A percentile compares a stretch with the other conserved stretches of the same genome.
These are phyloP conservation scores for Metarhizium humberi DNA, from an alignment of 2,329 filamentous ascomycete species.

Conservation along the genomic window DNA sequence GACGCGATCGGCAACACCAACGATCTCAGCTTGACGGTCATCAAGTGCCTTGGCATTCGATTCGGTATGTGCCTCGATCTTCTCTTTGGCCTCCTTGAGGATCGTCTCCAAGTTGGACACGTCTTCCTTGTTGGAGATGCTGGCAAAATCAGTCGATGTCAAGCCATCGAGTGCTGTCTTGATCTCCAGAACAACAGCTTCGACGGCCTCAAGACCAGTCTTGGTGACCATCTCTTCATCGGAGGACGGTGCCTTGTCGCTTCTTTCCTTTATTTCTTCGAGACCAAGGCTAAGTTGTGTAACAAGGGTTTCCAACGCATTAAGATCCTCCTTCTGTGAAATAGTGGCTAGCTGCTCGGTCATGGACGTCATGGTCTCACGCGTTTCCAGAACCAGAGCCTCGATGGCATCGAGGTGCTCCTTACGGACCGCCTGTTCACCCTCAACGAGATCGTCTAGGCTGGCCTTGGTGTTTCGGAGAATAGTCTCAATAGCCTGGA, in stretches of 20 bases:
- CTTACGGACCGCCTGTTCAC: slow-evolving; percentile 59
- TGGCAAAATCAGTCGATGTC: slow-evolving; percentile 58
- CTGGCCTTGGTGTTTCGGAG: slow-evolving; percentile 82
- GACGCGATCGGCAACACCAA: slow-evolving; percentile 67
- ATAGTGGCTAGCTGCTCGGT: slow-evolving; percentile 58
- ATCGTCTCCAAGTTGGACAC: slow-evolving; percentile 53
- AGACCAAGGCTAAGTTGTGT: slow-evolving; percentile 67
- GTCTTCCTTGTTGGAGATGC: slow-evolving; percentile 68
- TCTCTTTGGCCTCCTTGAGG: slow-evolving; percentile 64
- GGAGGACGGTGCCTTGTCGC: slow-evolving; percentile 40
- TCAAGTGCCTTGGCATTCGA: slow-evolving; percentile 72
- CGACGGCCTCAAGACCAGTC: slow-evolving; percentile 71
- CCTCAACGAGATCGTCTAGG: slow-evolving; percentile 70
- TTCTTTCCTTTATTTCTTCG: slow-evolving; percentile 60
- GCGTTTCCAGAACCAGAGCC: slow-evolving; percentile 58
- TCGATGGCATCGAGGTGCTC: slow-evolving; percentile 61
- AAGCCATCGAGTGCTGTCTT: slow-evolving; percentile 70
- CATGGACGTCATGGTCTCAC: slow-evolving; percentile 60
- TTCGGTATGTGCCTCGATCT: slow-evolving; percentile 57
- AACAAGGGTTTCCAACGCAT: slow-evolving; percentile 66
- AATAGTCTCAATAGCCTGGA: slow-evolving; percentile 82
- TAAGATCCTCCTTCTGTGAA: slow-evolving; percentile 71
- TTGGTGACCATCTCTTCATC: slow-evolving; percentile 64
- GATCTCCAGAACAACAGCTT: slow-evolving; percentile 74
- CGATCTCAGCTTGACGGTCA: slow-evolving; percentile 75